Evolutionary conservation across 371 early-diverging fungal genomes (phyloP), one percentile per base, ranked within the genome.

Genomic region (Mucor indicus): DNA sequence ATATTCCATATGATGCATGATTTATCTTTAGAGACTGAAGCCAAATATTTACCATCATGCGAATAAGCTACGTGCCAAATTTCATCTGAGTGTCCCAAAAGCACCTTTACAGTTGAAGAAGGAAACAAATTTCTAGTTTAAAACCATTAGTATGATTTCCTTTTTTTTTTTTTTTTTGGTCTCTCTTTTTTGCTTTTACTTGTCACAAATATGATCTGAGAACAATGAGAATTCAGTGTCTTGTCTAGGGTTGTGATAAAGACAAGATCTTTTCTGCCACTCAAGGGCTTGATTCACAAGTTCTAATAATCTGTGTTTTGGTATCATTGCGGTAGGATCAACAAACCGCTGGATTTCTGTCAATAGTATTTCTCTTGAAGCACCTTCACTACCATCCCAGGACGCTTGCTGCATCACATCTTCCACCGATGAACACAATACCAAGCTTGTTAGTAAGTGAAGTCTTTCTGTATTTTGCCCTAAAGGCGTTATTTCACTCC

Each of bases 51-150:
- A 15, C 97, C 98, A 54, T 84, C 74, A 32, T 89, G 85, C 4
- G 96, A 95, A 59, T 96, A 96, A 2, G 85, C 74, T 30, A 96
- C 69, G 56, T 88, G 90, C 98, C 98, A 98, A 1, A 98, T 95
- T 64, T 98, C 98, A 61, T 96, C 93, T 2, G 65, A 59, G 58
- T 97, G 98, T 8, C 84, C 90, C 16, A 70, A 68, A 6, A 96
- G 65, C 2, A 85, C 68, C 33, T 84, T 79, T 8, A 77, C 77
- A 0, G 86, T 82, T 3, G 50, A 38, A 7, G 63, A 54, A 4
- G 77, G 77, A 29, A 76, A 60, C 13, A 37, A 16, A 19, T 20
- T 19, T 27, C 37, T 50, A 23, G 3, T 15, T 6, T n/a, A 37
- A 20, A 22, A 29, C 25, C 24, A 38, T n/a, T 4, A 30, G 9